phyloP scores from a whole-genome alignment of 768 basidiomycete species.

The Mycena maculata region DNA sequence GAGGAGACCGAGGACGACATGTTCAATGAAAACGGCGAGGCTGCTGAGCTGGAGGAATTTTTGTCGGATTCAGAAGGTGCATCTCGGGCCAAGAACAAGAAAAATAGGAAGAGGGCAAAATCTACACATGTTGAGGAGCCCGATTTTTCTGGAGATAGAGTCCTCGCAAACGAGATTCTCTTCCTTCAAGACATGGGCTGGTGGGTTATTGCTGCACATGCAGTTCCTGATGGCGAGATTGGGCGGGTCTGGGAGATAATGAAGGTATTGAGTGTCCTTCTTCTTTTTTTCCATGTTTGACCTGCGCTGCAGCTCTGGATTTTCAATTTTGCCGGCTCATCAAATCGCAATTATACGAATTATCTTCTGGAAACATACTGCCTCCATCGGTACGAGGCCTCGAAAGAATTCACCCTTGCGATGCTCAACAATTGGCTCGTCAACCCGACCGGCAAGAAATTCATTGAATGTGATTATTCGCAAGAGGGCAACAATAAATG shows the following conservation, averaged over 20 bases:
- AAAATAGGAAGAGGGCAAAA: background rate
- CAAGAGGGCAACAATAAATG: slow-evolving; percentile 34
- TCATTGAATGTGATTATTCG: background rate
- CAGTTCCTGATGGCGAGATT: slow-evolving; percentile 1
- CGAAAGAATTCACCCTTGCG: slow-evolving; percentile 17
- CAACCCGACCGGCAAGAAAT: slow-evolving; percentile 24
- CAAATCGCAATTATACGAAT: slow-evolving; percentile 6
- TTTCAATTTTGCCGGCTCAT: background rate
- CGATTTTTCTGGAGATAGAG: slow-evolving; percentile 22
- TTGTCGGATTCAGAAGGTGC: background rate
- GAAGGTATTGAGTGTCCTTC: background rate
- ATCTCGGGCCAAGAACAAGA: background rate
- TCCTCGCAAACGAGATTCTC: slow-evolving; percentile 12
- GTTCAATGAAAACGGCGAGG: background rate
- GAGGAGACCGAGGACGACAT: background rate
- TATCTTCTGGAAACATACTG: slow-evolving; percentile 22
- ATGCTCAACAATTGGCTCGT: slow-evolving; percentile 33
- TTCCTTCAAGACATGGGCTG: slow-evolving; percentile 22
- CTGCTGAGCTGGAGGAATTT: background rate
- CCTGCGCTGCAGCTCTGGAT: slow-evolving; percentile 1
- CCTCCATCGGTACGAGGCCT: slow-evolving; percentile 22
- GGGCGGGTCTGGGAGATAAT: slow-evolving; percentile 14
- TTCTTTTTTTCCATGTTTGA: background rate
- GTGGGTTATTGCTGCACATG: slow-evolving; percentile 13
- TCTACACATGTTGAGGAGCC: slow-evolving; percentile 4